Base-by-base conservation (phyloP, 345 rosid genomes). In the Orychophragmus violaceus region DNA sequence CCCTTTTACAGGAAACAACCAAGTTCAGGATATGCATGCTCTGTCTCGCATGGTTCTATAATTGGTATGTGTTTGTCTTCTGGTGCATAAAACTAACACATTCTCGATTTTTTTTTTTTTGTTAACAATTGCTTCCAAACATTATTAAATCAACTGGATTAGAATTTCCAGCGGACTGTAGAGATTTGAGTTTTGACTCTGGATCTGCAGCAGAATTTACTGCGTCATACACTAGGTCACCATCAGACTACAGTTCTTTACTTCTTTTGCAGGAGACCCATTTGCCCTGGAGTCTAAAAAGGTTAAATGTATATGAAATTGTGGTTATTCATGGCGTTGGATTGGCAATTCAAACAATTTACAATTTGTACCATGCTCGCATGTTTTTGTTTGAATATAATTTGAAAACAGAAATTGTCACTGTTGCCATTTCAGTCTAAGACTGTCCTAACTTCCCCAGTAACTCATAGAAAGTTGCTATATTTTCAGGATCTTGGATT, bases 1-100 rank as follows among this genome's bases (percentile, higher is more conserved):
- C 39, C 99, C 99, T 52, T 94, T 84, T 70, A 90, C 89, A 19
- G 99, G 99, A 75, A 88, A 71, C 80, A 83, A 82, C 73, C 99
- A 94, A 74, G 79, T 83, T 36, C 93, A 94, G 92, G 99, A n/a
- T 94, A 39, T 61, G 27, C 68, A 55, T 32, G 29, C 63, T 51
- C 53, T 51, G 11, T 61, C 56, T 60, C 67, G 21, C n/a, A 37
- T 24, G 3, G 58, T 36, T 65, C 42, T 53, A 13, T 12, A 48
- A 2, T 35, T 48, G 16, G 11, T 55, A 64, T 25, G 24, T 46
- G 25, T 46, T 63, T 63, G 19, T 50, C 17, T 55, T 48, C 58
- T 25, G 27, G 51, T 49, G 54, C 54, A 39, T 37, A 30, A 71
- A 61, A 3, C 72, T 35, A 49, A 50, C 53, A 17, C 29, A 5